Conservation (phyloP, 345 rosid genomes). For the Gossypium mustelinum region DNA sequence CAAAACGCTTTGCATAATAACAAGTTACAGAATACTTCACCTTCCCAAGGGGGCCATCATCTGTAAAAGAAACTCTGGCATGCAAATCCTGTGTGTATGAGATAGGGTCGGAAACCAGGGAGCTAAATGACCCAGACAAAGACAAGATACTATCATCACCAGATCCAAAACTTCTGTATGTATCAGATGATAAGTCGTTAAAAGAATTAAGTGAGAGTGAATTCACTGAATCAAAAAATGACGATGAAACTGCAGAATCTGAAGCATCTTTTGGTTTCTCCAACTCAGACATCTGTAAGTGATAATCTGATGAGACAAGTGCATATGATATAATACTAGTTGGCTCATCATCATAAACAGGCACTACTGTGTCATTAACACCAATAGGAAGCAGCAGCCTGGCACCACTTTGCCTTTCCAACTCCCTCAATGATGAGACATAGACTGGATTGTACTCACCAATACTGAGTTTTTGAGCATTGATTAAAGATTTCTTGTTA, state of each 20-base stretch:
- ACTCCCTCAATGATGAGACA: conserved; percentile 60
- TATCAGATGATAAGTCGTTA: conserved; percentile 47
- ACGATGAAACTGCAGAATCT: conserved; percentile 39
- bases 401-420: conserved; percentile 69
- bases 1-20: not conserved
- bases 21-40: not conserved
- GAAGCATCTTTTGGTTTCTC: conserved; percentile 53
- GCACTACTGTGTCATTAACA: conserved; percentile 55
- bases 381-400: conserved; percentile 75
- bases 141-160: conserved; percentile 49
- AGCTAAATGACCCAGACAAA: conserved; percentile 30
- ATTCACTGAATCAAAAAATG: conserved; percentile 54
- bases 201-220: conserved; percentile 44
- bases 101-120: conserved; percentile 25
- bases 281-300: conserved; percentile 51
- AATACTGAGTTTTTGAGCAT: conserved; percentile 46
- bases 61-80: not conserved
- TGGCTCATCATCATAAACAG: conserved; percentile 92
- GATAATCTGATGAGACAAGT: conserved; percentile 65
- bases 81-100: not conserved
- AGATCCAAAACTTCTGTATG: conserved; percentile 45
- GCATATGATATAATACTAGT: conserved; percentile 89
- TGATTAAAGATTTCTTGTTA: conserved; percentile 34
- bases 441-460: conserved; percentile 59
- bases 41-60: not conserved